Evolutionary conservation across 2,329 filamentous ascomycete genomes (phyloP).

Genomic region (Elsinoe fawcettii): DNA sequence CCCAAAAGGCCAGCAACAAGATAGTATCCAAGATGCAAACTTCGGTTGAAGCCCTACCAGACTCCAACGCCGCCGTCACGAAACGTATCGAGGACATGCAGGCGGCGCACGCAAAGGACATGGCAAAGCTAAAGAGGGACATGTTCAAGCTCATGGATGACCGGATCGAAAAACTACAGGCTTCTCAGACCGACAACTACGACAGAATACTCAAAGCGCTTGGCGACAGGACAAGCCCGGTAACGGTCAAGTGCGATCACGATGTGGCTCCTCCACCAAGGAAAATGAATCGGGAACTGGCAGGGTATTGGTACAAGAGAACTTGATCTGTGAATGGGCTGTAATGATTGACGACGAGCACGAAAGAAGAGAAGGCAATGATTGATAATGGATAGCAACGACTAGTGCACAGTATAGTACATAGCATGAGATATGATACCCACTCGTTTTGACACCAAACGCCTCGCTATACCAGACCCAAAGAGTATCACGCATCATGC

Average conservation of each 20-base stretch:
- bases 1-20: constrained; percentile 15
- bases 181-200: background rate
- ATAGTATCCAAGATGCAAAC: constrained; percentile 10
- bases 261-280: constrained; percentile 18
- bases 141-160: constrained; percentile 12
- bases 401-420: constrained; percentile 6
- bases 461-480: background rate
- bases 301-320: constrained; percentile 19
- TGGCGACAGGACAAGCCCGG: background rate
- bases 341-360: background rate
- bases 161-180: constrained; percentile 3
- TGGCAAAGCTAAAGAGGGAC: constrained; percentile 2
- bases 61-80: background rate
- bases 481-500: background rate
- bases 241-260: constrained; percentile 15
- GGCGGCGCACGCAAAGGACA: constrained; percentile 12
- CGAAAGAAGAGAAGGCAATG: background rate
- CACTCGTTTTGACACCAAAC: constrained; percentile 9
- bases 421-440: constrained; percentile 12
- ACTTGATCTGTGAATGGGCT: background rate
- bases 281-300: constrained; percentile 17
- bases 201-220: constrained; percentile 13
- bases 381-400: constrained; percentile 2
- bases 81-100: constrained; percentile 15
- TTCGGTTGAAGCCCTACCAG: background rate